Percentiles rank a stretch among this genome's conserved stretches.
Evolutionary conservation across 345 rosid genomes (phyloP).

Genomic region (Atalantia buxifolia): DNA sequence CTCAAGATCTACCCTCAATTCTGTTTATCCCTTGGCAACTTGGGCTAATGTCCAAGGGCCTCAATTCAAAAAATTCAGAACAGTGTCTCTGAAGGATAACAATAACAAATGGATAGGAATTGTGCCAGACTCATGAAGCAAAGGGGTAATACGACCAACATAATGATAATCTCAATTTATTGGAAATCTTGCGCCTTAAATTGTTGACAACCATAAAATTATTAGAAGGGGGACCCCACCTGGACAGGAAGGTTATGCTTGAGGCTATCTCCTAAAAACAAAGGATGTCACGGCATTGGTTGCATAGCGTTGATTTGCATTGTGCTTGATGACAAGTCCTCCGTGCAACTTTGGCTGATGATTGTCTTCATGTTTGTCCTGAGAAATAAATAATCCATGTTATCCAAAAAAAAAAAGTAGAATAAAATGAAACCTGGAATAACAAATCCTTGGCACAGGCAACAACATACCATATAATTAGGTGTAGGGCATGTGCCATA

Average conservation of each 20-base stretch:
- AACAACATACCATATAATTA: constrained; percentile 61
- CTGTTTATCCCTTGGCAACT: too few species aligned
- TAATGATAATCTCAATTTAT: too few species aligned
- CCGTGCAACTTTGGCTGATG: constrained; percentile 96
- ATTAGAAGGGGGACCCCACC: constrained; percentile 32
- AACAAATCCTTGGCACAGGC: background rate
- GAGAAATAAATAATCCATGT: constrained; percentile 20
- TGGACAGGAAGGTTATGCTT: constrained; percentile 73
- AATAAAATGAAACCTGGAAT: constrained; percentile 7
- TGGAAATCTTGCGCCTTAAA: too few species aligned
- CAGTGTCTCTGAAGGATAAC: too few species aligned
- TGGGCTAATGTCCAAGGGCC: too few species aligned
- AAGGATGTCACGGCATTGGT: constrained; percentile 88
- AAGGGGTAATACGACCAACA: too few species aligned
- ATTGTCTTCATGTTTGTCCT: constrained; percentile 98
- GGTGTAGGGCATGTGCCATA: constrained; percentile 99
- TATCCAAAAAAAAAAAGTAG: constrained; percentile 6
- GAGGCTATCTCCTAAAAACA: constrained; percentile 79
- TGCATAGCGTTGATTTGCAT: constrained; percentile 96
- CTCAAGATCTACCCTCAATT: background rate
- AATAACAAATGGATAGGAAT: too few species aligned
- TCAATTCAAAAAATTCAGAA: too few species aligned
- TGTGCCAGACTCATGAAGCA: too few species aligned
- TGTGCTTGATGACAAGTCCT: constrained; percentile 98
- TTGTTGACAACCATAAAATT: background rate